Percentiles rank a stretch among this genome's conserved stretches.
Evolutionary conservation across 805 yeast genomes (phyloP).

Genomic region (Kregervanrija pseudodelftensis): DNA sequence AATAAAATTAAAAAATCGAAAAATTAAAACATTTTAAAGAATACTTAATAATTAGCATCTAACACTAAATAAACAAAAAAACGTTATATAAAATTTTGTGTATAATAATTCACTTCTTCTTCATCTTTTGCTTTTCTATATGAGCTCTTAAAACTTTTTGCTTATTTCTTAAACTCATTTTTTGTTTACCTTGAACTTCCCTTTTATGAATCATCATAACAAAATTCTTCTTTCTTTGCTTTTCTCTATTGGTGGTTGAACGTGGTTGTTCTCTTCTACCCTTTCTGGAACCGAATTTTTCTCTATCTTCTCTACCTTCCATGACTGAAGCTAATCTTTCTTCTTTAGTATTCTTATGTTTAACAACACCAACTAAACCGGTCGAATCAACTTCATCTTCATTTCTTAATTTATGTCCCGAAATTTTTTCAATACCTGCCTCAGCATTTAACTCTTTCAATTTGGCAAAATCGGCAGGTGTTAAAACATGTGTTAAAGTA

Average conservation of each 20-base stretch:
- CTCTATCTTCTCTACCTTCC: constrained; percentile 93
- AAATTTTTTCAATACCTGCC: constrained; percentile 76
- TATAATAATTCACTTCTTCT: background rate
- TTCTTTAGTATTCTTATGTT: constrained; percentile 80
- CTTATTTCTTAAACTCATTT: constrained; percentile 82
- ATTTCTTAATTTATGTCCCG: constrained; percentile 52
- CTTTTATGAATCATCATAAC: constrained; percentile 97
- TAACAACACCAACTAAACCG: constrained; percentile 67
- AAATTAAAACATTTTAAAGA: background rate
- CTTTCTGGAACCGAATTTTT: constrained; percentile 80
- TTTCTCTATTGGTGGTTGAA: constrained; percentile 92
- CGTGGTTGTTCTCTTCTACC: constrained; percentile 73
- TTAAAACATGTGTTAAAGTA: constrained; percentile 50
- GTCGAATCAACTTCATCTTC: constrained; percentile 85
- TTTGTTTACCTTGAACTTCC: constrained; percentile 90
- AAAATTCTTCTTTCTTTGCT: constrained; percentile 96
- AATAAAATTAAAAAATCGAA: background rate
- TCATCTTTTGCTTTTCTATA: constrained; percentile 79
- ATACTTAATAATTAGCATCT: background rate
- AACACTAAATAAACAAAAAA: background rate
- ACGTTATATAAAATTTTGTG: too few species aligned
- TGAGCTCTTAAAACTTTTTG: constrained; percentile 84
- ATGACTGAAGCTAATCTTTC: constrained; percentile 80
- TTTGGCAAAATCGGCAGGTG: constrained; percentile 98
- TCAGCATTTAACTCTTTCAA: constrained; percentile 77